Base-by-base conservation (phyloP, 176 grass and related monocot species). In the Oryza longistaminata region DNA sequence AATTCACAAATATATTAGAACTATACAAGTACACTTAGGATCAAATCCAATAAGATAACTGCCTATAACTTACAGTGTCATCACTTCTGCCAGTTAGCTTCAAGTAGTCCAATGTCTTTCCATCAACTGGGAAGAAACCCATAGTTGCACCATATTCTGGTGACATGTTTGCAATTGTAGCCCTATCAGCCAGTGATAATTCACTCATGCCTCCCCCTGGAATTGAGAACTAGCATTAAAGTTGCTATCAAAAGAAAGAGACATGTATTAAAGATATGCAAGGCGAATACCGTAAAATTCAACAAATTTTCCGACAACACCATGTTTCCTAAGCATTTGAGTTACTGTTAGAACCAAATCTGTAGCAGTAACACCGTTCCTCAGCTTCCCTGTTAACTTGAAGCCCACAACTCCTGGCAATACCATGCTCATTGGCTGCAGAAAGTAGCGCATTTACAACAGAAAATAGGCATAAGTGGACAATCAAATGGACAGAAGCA, bases 121-220 rank as follows among this genome's bases (percentile, higher is more conserved):
- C 85, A 25, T 97, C 95, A 82, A 97, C 95, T 40, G 95, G 95
- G 79, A 97, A 97, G 89, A 97, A 97, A 86, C 95, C 95, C 95
- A 97, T 97, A 79, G 95, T 97, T 78, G 95, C 95, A 66, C 95
- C 95, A 90, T 97, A 97, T 87, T 97, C 95, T 24, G 92, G 95
- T 76, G 95, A 95, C 95, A 97, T 97, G 80, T 97, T 97, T 82
- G 95, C 95, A 42, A 97, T 97, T 74, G 95, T 97, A 65, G 95
- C 95, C 68, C 95, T 89, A 91, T 97, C 95, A 62, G 95, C 95
- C 70, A 97, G 89, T 74, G 92, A 95, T 50, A 97, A 55, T 77
- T 97, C 91, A 73, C 91, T 78, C 93, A 98, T 93, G 61, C 93
- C 96, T 87, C 93, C 83, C 46, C 96, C 93, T 95, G 76, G 11